phyloP scores from a whole-genome alignment of 169 alveolate species.

The Eimeria necatrix region DNA sequence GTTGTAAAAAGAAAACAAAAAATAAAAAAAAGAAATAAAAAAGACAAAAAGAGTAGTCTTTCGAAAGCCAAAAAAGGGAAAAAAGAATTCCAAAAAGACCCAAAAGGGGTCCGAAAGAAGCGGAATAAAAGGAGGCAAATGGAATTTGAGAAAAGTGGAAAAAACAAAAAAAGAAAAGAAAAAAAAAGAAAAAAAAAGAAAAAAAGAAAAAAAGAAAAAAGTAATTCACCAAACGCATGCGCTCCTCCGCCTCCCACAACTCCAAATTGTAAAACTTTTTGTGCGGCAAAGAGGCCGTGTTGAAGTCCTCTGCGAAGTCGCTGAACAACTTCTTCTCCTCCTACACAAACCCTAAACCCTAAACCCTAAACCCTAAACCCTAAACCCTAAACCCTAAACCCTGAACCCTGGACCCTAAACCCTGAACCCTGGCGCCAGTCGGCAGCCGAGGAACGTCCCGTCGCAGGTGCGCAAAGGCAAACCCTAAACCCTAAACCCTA shows the following conservation, averaged over 20 bases:
- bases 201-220: too few relatives aligned
- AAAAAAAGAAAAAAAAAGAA: too few relatives aligned
- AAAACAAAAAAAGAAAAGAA: too few relatives aligned
- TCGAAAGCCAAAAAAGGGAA: too few relatives aligned
- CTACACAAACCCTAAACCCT: constrained; percentile 15
- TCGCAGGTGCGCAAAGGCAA: not conserved
- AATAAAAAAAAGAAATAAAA: too few relatives aligned
- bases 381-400: not conserved
- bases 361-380: not conserved
- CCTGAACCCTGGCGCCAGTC: not conserved
- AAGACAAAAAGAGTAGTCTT: too few relatives aligned
- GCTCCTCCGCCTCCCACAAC: constrained; percentile 79
- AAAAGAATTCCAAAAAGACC: too few relatives aligned
- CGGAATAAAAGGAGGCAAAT: too few relatives aligned
- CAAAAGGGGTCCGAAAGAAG: too few relatives aligned
- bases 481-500: constrained; percentile 21
- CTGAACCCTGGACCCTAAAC: constrained; percentile 76
- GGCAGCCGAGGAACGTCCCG: not conserved
- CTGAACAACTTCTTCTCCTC: constrained; percentile 83
- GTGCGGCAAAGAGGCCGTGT: constrained; percentile 86
- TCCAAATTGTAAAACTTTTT: constrained; percentile 84
- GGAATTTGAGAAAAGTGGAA: too few relatives aligned
- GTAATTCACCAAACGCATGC: constrained; percentile 66
- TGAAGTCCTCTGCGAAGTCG: constrained; percentile 86
- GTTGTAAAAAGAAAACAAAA: too few relatives aligned